Conservation (phyloP, 495 filamentous ascomycete genomes). For the Penicilliopsis zonata region DNA sequence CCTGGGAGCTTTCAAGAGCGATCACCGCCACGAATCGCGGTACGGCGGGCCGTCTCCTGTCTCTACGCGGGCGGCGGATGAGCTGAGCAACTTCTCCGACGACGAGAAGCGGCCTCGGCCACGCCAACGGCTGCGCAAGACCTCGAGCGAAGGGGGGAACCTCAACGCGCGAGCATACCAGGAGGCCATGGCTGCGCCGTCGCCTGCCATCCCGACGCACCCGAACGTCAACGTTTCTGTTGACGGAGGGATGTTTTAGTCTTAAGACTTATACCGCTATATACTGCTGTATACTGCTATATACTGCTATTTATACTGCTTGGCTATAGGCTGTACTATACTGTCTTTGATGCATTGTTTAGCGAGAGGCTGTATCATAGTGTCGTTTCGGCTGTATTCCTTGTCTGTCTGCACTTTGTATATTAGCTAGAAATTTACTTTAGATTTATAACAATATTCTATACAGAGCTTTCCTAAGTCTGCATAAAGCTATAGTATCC, state of each 20-base stretch:
- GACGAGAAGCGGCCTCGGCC: constrained; percentile 37
- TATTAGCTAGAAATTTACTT: too few relatives aligned
- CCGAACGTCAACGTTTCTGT: constrained; percentile 26
- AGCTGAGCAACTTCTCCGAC: constrained; percentile 35
- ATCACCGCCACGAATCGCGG: constrained; percentile 20
- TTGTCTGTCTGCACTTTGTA: too few relatives aligned
- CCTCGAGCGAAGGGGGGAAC: constrained; percentile 33
- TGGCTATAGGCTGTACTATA: too few relatives aligned
- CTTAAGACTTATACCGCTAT: too few relatives aligned
- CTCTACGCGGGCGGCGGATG: constrained; percentile 22
- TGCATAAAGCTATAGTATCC: too few relatives aligned
- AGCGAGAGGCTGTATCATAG: too few relatives aligned
- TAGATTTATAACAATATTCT: too few relatives aligned
- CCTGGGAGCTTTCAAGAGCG: constrained; percentile 36
- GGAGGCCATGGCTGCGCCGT: constrained; percentile 21
- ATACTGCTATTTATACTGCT: too few relatives aligned
- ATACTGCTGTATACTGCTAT: too few relatives aligned
- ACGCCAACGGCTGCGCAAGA: constrained; percentile 42
- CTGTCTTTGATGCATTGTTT: too few relatives aligned
- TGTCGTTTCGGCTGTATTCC: too few relatives aligned
- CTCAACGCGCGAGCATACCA: constrained; percentile 29
- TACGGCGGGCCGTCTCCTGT: constrained; percentile 9
- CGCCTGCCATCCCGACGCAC: constrained; percentile 24
- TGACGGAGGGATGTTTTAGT: constrained; percentile 38
- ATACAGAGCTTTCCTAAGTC: too few relatives aligned